phyloP scores from a whole-genome alignment of 306 rosid genomes.

The Sicyos baderoa region DNA sequence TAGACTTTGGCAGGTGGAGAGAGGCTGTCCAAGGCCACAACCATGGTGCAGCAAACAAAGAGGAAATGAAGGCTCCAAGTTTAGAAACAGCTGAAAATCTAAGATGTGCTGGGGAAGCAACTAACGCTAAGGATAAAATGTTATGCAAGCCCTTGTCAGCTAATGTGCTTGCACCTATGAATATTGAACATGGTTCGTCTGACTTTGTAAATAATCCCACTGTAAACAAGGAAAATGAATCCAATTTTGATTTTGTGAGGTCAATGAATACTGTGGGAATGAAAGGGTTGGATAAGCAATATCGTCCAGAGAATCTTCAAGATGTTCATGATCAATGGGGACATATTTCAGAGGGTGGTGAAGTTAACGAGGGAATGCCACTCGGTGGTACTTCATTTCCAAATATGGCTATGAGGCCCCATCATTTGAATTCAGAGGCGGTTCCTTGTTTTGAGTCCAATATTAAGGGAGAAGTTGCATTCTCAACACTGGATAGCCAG shows the following conservation, averaged over 20 bases:
- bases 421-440: constrained; percentile 21
- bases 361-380: neutral
- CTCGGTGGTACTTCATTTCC: constrained; percentile 14
- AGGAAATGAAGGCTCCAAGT: constrained; percentile 13
- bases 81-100: constrained; percentile 23
- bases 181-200: neutral
- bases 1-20: constrained; percentile 59
- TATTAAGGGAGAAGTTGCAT: constrained; percentile 27
- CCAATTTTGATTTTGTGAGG: neutral
- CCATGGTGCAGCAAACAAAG: constrained; percentile 29
- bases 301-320: constrained; percentile 1
- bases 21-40: constrained; percentile 38
- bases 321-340: neutral
- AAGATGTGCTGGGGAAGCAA: constrained; percentile 22
- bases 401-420: constrained; percentile 17
- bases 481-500: constrained; percentile 45
- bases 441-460: constrained; percentile 26
- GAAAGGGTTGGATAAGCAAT: neutral
- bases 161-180: constrained; percentile 16
- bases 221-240: neutral
- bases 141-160: constrained; percentile 20
- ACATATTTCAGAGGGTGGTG: neutral
- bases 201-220: constrained; percentile 7
- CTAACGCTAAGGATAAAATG: constrained; percentile 24
- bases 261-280: neutral